Conservation (phyloP, 1,139 yeast genomes). For the Geotrichum klebahnii region DNA sequence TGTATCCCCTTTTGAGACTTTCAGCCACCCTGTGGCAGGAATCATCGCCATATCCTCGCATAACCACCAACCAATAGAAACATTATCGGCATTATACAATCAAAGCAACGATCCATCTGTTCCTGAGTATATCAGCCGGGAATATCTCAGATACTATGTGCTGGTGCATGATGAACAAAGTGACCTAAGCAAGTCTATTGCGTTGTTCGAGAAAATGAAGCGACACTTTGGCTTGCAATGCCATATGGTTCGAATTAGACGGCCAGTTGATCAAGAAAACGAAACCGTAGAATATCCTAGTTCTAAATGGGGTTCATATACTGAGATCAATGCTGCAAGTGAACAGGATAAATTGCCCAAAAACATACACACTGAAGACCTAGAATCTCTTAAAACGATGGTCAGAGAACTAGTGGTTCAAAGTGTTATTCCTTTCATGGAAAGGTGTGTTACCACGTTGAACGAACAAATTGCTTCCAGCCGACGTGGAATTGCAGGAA, state of each 20-base stretch:
- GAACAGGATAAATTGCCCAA: background rate
- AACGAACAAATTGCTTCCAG: constrained; percentile 69
- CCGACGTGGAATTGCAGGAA: constrained; percentile 65
- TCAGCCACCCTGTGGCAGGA: constrained; percentile 84
- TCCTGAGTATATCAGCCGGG: constrained; percentile 39
- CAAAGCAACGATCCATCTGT: constrained; percentile 34
- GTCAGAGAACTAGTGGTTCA: constrained; percentile 55
- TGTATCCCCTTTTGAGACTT: constrained; percentile 78
- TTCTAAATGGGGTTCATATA: constrained; percentile 14
- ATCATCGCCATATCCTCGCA: constrained; percentile 57
- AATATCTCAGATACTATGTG: constrained; percentile 40
- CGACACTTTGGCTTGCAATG: constrained; percentile 40
- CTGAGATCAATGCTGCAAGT: background rate
- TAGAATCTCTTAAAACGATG: constrained; percentile 43
- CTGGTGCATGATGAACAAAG: constrained; percentile 40
- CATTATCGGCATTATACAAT: constrained; percentile 40
- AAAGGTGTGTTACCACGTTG: constrained; percentile 67
- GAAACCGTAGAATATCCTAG: constrained; percentile 6
- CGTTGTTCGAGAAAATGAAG: constrained; percentile 38
- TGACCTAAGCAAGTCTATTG: constrained; percentile 34
- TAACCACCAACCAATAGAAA: constrained; percentile 48
- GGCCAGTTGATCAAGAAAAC: constrained; percentile 17
- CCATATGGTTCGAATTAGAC: constrained; percentile 34
- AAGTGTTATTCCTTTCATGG: constrained; percentile 73
- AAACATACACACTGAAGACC: constrained; percentile 41